These are phyloP conservation scores for Xylariales sp. DNA, from an alignment of 2,329 filamentous ascomycete species.

Conservation along the genomic window DNA sequence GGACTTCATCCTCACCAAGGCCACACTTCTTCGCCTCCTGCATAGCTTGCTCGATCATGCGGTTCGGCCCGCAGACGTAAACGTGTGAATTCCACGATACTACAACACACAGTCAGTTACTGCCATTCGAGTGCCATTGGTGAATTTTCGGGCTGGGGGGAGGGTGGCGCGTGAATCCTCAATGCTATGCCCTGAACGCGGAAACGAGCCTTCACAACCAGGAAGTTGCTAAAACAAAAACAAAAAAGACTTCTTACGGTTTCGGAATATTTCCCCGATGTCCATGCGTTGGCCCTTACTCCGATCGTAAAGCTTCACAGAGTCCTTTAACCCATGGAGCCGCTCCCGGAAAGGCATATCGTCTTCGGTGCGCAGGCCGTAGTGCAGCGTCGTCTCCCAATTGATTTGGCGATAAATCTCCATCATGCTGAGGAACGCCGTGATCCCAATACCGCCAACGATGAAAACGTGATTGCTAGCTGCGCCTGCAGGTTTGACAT, in stretches of 20 bases:
- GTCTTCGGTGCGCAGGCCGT: conserved; percentile 62
- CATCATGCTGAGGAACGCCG: conserved; percentile 68
- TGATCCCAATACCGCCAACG: conserved; percentile 73
- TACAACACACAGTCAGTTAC: background rate
- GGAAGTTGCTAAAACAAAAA: background rate
- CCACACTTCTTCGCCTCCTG: conserved; percentile 55
- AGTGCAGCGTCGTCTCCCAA: conserved; percentile 66
- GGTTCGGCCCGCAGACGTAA: conserved; percentile 70
- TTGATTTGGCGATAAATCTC: conserved; percentile 57
- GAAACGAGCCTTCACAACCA: background rate
- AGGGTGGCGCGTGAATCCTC: too few species aligned
- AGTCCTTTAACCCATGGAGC: conserved; percentile 56
- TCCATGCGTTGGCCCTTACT: conserved; percentile 64
- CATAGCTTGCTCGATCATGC: conserved; percentile 66
- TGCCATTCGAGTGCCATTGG: background rate
- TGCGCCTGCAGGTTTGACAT: conserved; percentile 57
- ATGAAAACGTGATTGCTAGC: conserved; percentile 72
- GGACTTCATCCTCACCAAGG: conserved; percentile 63
- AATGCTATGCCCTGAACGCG: background rate
- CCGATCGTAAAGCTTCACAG: conserved; percentile 65
- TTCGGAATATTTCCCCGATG: conserved; percentile 58
- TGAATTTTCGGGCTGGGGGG: too few species aligned
- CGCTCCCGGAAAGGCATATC: conserved; percentile 67
- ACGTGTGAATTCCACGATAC: conserved; percentile 66
- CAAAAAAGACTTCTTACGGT: conserved; percentile 21